Percentiles rank a stretch among this genome's conserved stretches.
phyloP scores from a whole-genome alignment of 2,329 filamentous ascomycete species.

The Mollisia scopiformis region DNA sequence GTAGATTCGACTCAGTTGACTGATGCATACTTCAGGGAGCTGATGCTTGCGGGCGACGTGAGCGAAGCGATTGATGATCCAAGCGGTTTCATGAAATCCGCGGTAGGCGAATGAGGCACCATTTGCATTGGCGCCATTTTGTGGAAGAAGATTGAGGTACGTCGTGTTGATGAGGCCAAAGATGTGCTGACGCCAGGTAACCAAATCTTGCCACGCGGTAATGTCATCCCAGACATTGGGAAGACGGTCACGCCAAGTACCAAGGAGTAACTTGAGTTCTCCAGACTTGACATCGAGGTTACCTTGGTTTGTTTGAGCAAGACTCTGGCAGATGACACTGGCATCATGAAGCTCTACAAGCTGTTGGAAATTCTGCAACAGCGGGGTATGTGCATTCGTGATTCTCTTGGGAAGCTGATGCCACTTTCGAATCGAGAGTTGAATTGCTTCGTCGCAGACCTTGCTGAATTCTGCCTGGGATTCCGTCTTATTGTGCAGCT shows the following conservation, averaged over 20 bases:
- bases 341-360: constrained; percentile 97
- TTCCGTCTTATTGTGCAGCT: constrained; percentile 90
- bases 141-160: constrained; percentile 83
- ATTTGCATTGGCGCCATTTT: constrained; percentile 77
- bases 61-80: constrained; percentile 99
- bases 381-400: constrained; percentile 91
- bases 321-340: constrained; percentile 91
- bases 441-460: constrained; percentile 94
- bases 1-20: constrained; percentile 95
- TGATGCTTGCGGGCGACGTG: constrained; percentile 97
- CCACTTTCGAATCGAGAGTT: constrained; percentile 97
- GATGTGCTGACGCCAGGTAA: constrained; percentile 99
- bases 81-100: constrained; percentile 97
- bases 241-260: constrained; percentile 92
- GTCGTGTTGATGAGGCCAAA: constrained; percentile 96
- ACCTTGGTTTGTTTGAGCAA: constrained; percentile 78
- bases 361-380: constrained; percentile 97
- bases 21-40: constrained; percentile 96
- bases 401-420: constrained; percentile 94
- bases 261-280: constrained; percentile 90
- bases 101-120: constrained; percentile 95
- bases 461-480: constrained; percentile 79
- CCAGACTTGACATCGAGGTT: constrained; percentile 95
- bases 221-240: constrained; percentile 99
- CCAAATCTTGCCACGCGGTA: constrained; percentile 97